Conservation (phyloP, 257 asterid species). For the Solanum dulcamara region DNA sequence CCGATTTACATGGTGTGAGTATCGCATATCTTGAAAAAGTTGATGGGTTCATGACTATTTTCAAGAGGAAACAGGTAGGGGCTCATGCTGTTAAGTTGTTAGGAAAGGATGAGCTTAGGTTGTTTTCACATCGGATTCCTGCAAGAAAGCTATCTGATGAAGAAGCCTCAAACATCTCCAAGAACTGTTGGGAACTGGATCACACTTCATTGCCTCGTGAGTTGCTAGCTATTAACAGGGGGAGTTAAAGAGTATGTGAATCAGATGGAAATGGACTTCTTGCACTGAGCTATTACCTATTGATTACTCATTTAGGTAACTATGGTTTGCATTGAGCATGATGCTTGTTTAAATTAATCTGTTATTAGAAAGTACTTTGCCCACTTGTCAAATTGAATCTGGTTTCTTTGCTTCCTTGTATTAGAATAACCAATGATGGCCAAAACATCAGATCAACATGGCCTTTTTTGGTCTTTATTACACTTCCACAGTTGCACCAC, state of each 20-base stretch:
- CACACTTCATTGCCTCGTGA: constrained; percentile 52
- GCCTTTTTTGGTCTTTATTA: neutral
- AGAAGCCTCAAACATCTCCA: constrained; percentile 52
- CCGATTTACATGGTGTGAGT: constrained; percentile 60
- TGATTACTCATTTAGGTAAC: neutral
- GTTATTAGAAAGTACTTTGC: neutral
- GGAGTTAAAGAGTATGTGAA: neutral
- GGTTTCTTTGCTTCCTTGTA: neutral
- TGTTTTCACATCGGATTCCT: constrained; percentile 73
- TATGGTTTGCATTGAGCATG: neutral
- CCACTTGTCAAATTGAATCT: neutral
- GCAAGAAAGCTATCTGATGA: constrained; percentile 67
- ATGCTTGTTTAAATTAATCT: neutral
- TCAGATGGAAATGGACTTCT: neutral
- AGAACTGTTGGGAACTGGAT: constrained; percentile 88
- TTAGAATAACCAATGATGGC: neutral
- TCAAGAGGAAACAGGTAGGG: constrained; percentile 61
- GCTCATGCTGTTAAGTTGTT: constrained; percentile 40
- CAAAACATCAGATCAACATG: neutral
- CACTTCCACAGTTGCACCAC: neutral
- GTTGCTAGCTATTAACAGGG: constrained; percentile 5
- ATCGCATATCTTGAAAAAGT: constrained; percentile 65
- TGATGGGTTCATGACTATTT: constrained; percentile 54
- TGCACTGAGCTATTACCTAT: neutral
- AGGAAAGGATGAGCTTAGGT: constrained; percentile 30